phyloP scores from a whole-genome alignment of 495 filamentous ascomycete species.

The Mycothermus thermophilus region DNA sequence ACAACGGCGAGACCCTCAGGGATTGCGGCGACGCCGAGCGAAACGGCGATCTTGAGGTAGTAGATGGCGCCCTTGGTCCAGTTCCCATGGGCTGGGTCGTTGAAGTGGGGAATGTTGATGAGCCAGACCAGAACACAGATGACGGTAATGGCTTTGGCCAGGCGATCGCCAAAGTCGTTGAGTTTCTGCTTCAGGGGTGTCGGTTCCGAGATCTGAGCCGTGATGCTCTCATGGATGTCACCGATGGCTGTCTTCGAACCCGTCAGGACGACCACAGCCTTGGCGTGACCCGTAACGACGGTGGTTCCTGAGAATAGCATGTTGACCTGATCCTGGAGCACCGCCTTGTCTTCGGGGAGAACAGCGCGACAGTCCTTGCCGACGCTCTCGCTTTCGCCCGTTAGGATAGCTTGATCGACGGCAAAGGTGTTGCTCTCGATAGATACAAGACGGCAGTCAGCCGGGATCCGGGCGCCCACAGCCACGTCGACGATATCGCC shows the following conservation, averaged over 20 bases:
- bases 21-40: conserved; percentile 93
- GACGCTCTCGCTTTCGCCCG: conserved; percentile 96
- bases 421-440: conserved; percentile 96
- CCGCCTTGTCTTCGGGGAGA: conserved; percentile 66
- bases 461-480: conserved; percentile 91
- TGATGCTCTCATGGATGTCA: conserved; percentile 97
- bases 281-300: conserved; percentile 87
- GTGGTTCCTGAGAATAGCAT: conserved; percentile 98
- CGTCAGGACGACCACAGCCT: conserved; percentile 82
- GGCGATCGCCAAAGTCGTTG: conserved; percentile 91
- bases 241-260: conserved; percentile 89
- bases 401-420: conserved; percentile 94
- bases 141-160: conserved; percentile 95
- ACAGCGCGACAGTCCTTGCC: conserved; percentile 56
- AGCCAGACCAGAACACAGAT: conserved; percentile 96
- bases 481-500: conserved; percentile 83
- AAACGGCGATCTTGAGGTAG: conserved; percentile 99
- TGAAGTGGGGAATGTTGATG: conserved; percentile 96
- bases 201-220: conserved; percentile 91
- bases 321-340: conserved; percentile 95
- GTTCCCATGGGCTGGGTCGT: conserved; percentile 78
- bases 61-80: conserved; percentile 99
- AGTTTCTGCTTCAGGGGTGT: conserved; percentile 97
- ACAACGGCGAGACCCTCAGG: conserved; percentile 95
- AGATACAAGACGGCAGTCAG: conserved; percentile 78